Evolutionary conservation across 2,329 filamentous ascomycete species (phyloP), one percentile per base, ranked within the genome.

Genomic region (Fusarium algeriense): DNA sequence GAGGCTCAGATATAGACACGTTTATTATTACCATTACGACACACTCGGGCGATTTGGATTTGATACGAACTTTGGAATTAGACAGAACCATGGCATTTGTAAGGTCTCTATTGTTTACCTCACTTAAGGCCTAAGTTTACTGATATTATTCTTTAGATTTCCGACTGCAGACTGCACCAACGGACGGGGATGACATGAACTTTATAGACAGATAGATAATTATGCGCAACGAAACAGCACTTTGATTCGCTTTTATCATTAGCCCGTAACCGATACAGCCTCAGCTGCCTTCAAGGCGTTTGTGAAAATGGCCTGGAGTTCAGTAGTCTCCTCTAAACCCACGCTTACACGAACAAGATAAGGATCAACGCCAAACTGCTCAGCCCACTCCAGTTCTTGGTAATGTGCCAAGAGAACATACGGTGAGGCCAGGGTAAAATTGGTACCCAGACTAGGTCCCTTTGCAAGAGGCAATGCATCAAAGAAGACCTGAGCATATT

Each of bases 381-480:
- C 89, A 45, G 93, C 93, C 96, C 96, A 99, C n/a, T 95, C 91
- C 44, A 98, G 81, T 84, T 99, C 96, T 48, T 88, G 86, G 77
- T 96, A 99, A 81, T 99, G 96, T 7, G 96, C 96, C 35, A 99
- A 82, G 37, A 99, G 84, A 26, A 96, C 94, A 80, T 97, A 99
- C 1, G 96, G 96, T 52, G 92, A 97, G 62, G 92, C 92, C 40
- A 99, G 85, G 0, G 96, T 98, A 79, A 99, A 99, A 81, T 99
- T 99, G 1, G 96, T 98, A 4, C 96, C 96, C 53, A 99, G 84
- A 81, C 94, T 98, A 0, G 96, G 96, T 0, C 96, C 96, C 81
- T 99, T 99, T 41, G 94, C 91, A 3, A 94, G 96, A 69, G 97
- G 90, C 19, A 99, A 83, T 15, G 88, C 87, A 81, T 99, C 94